These are phyloP conservation scores for Striga asiatica DNA, from an alignment of 257 asterid genomes.

Conservation along the genomic window DNA sequence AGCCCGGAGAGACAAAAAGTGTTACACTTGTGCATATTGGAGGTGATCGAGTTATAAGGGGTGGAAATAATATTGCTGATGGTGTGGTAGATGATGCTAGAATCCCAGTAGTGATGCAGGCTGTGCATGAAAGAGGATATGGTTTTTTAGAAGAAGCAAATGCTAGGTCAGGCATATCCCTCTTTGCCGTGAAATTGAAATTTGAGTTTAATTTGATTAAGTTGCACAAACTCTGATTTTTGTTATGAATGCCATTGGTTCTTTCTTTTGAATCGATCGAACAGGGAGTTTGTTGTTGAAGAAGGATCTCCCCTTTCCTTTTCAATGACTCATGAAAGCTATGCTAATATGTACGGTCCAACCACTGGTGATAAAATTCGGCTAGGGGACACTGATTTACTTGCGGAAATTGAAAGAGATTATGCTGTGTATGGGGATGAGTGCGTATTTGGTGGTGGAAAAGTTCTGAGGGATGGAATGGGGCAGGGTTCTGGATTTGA, in stretches of 20 bases:
- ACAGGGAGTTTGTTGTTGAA: conserved; percentile 56
- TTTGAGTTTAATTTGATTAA: conserved; percentile 1
- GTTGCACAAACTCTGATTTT: not conserved
- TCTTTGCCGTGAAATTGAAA: not conserved
- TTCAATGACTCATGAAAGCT: conserved; percentile 56
- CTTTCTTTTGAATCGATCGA: conserved; percentile 20
- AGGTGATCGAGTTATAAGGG: conserved; percentile 67
- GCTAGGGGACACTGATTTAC: conserved; percentile 79
- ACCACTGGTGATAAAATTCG: conserved; percentile 81
- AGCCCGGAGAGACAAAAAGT: conserved; percentile 98
- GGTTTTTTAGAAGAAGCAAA: conserved; percentile 47
- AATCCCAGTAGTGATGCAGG: conserved; percentile 34
- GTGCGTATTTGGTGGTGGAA: conserved; percentile 97
- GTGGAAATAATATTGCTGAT: conserved; percentile 81
- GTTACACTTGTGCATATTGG: conserved; percentile 76
- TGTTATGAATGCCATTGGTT: conserved; percentile 6
- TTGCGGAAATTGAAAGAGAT: conserved; percentile 85
- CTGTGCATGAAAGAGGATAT: conserved; percentile 36
- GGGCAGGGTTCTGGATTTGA: conserved; percentile 81
- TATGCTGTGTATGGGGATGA: conserved; percentile 74
- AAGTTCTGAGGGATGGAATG: conserved; percentile 87
- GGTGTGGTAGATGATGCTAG: conserved; percentile 40
- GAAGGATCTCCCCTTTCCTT: conserved; percentile 48
- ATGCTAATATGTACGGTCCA: conserved; percentile 90
- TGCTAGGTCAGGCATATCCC: conserved; percentile 38